phyloP scores from a whole-genome alignment of 129 eudicot genomes.

The Erigeron canadensis region DNA sequence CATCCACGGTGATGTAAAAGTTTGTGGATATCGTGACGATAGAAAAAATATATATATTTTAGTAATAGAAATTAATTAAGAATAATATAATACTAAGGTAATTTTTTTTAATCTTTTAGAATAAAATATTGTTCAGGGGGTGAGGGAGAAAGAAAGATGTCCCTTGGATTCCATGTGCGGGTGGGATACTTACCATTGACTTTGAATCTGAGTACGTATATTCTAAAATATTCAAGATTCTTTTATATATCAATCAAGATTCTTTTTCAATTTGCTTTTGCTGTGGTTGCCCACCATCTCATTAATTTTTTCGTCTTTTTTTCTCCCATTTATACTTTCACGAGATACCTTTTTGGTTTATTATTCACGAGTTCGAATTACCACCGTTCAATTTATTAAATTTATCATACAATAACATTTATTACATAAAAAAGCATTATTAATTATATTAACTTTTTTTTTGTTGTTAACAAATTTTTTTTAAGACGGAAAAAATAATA shows the following conservation, averaged over 20 bases:
- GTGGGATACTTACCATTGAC: slow-evolving; percentile 34
- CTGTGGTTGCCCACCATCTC: slow-evolving; percentile 11
- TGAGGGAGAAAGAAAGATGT: slow-evolving; percentile 3
- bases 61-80: neutral
- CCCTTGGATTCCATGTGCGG: slow-evolving; percentile 36
- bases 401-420: no score
- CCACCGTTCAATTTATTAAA: no score
- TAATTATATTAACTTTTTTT: no score
- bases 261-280: slow-evolving; percentile 25
- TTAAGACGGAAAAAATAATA: no score
- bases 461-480: no score
- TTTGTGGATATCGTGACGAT: neutral
- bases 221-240: slow-evolving; percentile 38
- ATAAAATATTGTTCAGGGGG: neutral
- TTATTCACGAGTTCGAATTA: no score
- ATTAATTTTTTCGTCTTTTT: neutral
- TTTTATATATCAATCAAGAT: slow-evolving; percentile 9
- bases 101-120: no score
- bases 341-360: neutral
- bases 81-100: neutral
- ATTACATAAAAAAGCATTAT: no score
- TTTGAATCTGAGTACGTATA: slow-evolving; percentile 28
- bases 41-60: neutral
- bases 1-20: neutral
- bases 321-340: neutral